Evolutionary conservation across 2,329 filamentous ascomycete species (phyloP), one percentile per base, ranked within the genome.

Genomic region (Cladophialophora chaetospira): DNA sequence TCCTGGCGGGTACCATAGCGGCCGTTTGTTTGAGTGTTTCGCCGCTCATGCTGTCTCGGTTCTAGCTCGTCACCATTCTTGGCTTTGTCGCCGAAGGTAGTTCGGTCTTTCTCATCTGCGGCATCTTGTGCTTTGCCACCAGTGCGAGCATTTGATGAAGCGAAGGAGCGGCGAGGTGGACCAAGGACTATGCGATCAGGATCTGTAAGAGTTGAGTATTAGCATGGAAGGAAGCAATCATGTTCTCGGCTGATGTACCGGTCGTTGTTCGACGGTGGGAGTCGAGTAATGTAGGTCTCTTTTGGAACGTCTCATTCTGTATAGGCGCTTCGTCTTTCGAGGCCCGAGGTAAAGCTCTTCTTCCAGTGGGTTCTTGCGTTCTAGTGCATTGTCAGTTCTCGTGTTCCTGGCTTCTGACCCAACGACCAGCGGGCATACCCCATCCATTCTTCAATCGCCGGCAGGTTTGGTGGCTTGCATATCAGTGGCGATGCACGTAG

Each of bases 371-470:
- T 15, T 79, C 75, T 61, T 73, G 71, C 56, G 74, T 67, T 59
- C 75, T 73, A 55, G 75, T 75, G 57, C 40, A 51, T 38, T 23
- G 45, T 59, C 21, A 45, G 55, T 68, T 53, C 45, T 53, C 17
- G 13, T 42, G 15, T 11, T 36, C 28, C 28, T 44, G n/a, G 61
- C 48, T 36, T 46, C 31, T 21, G 9, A 53, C n/a, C n/a, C 15
- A 29, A n/a, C 26, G 47, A 31, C 47, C 51, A 45, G 17, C 54
- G 53, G 60, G 45, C 54, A 64, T 79, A 96, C 88, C 93, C 91
- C 91, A 97, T 96, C 92, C 92, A 97, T 79, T 96, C 90, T 76
- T 96, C 91, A 62, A 88, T 83, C 23, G 91, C 88, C 63, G 91
- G 92, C 43, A 97, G 81, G 63, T 81, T 83, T 62, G 87, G 78